Evolutionary conservation across 2,329 filamentous ascomycete species (phyloP).

Genomic region (Blumeriella jaapii): DNA sequence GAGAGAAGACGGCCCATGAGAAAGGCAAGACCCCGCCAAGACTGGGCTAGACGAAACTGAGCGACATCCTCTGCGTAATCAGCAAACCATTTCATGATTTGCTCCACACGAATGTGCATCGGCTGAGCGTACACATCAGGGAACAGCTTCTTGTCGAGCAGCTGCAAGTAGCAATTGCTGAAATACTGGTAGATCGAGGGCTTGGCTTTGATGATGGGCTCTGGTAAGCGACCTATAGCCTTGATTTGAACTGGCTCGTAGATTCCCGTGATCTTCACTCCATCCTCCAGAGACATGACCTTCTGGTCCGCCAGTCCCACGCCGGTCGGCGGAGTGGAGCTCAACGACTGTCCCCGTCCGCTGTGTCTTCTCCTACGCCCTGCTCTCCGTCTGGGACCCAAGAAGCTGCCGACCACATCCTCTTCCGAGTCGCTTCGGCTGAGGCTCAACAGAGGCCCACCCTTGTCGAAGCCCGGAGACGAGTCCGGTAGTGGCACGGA

Average conservation of each 20-base stretch:
- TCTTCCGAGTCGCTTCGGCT: constrained; percentile 56
- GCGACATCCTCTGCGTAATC: constrained; percentile 43
- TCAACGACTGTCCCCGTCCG: constrained; percentile 34
- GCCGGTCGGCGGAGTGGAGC: constrained; percentile 40
- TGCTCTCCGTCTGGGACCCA: constrained; percentile 35
- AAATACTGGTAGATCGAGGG: constrained; percentile 44
- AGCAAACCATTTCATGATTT: constrained; percentile 46
- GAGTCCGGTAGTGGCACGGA: constrained; percentile 21
- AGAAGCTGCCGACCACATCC: constrained; percentile 48
- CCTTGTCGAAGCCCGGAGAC: constrained; percentile 27
- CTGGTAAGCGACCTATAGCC: constrained; percentile 50
- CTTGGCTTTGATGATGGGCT: constrained; percentile 40
- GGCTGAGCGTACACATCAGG: constrained; percentile 3
- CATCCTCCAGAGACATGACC: constrained; percentile 43
- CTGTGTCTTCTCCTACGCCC: constrained; percentile 34
- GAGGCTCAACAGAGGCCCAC: constrained; percentile 39
- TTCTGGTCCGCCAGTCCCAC: constrained; percentile 30
- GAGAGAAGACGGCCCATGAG: constrained; percentile 42
- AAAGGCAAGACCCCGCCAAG: constrained; percentile 50
- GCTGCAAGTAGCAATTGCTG: constrained; percentile 43
- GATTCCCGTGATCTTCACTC: constrained; percentile 43
- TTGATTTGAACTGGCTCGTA: constrained; percentile 52
- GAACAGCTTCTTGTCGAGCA: constrained; percentile 27
- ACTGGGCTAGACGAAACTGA: constrained; percentile 50
- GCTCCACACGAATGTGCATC: constrained; percentile 31